These are phyloP conservation scores for Petrea volubilis DNA, from an alignment of 257 asterid species.

Conservation along the genomic window DNA sequence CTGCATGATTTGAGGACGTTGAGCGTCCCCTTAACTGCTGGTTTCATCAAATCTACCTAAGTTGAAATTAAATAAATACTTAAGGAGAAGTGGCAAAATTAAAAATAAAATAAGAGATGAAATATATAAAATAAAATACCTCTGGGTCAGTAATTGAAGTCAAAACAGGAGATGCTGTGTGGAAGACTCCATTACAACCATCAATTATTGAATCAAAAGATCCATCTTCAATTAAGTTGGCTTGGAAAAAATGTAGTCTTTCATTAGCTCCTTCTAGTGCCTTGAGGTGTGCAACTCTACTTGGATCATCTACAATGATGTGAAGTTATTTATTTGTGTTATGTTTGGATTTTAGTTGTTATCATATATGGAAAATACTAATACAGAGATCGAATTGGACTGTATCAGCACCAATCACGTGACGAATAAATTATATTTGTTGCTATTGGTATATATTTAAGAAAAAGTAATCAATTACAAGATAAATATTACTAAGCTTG, in stretches of 20 bases:
- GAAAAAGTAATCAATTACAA: too few species aligned
- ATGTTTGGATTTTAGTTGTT: too few species aligned
- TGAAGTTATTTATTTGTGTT: too few species aligned
- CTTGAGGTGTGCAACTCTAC: neutral
- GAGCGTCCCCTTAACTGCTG: conserved; percentile 48
- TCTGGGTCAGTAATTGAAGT: conserved; percentile 4
- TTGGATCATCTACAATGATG: conserved; percentile 5
- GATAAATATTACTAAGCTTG: too few species aligned
- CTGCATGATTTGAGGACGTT: conserved; percentile 43
- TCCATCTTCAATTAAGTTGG: conserved; percentile 17
- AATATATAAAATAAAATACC: neutral
- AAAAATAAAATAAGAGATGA: neutral
- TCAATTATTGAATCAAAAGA: conserved; percentile 20
- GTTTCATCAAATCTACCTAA: conserved; percentile 42
- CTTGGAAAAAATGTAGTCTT: conserved; percentile 18
- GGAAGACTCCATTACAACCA: conserved; percentile 29
- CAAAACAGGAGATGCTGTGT: conserved; percentile 23
- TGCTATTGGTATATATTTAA: too few species aligned
- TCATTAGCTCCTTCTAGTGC: conserved; percentile 13
- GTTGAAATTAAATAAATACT: neutral
- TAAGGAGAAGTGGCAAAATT: neutral
- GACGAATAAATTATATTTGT: too few species aligned
- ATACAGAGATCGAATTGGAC: too few species aligned
- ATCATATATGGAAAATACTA: too few species aligned
- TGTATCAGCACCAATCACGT: too few species aligned